Conservation (phyloP, 192 early-diverging fungal genomes). For the Oehlia diaphana region DNA sequence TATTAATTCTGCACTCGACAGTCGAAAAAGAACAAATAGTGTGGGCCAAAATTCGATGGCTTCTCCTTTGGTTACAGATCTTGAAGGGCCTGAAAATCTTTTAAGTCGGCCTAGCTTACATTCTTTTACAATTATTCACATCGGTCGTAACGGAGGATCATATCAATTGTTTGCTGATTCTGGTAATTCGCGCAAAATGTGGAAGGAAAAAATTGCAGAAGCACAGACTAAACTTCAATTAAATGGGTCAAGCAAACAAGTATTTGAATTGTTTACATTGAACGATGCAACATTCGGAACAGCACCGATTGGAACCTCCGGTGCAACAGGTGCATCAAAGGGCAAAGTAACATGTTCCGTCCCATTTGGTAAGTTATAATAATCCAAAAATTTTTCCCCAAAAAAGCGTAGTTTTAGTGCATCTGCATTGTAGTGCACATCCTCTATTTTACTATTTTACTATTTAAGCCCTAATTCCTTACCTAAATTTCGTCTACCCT, state of each 20-base stretch:
- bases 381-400: too few species aligned
- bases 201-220: constrained; percentile 76
- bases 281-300: constrained; percentile 23
- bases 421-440: neutral
- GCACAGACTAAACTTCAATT: constrained; percentile 43
- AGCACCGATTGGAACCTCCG: neutral
- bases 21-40: constrained; percentile 28
- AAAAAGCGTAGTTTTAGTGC: neutral
- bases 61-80: neutral
- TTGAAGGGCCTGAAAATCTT: constrained; percentile 5
- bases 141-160: constrained; percentile 72
- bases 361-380: constrained; percentile 44
- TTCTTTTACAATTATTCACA: constrained; percentile 74
- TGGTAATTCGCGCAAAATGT: constrained; percentile 70
- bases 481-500: too few species aligned
- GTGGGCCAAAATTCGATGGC: constrained; percentile 15
- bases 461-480: too few species aligned
- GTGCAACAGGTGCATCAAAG: constrained; percentile 39
- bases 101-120: constrained; percentile 45
- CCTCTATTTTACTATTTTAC: too few species aligned
- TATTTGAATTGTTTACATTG: constrained; percentile 50
- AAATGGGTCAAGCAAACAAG: constrained; percentile 51
- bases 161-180: constrained; percentile 75
- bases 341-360: constrained; percentile 62
- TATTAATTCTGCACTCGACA: constrained; percentile 20